Evolutionary conservation across 306 rosid species (phyloP), one percentile per base, ranked within the genome.

Genomic region (Prunus davidiana): DNA sequence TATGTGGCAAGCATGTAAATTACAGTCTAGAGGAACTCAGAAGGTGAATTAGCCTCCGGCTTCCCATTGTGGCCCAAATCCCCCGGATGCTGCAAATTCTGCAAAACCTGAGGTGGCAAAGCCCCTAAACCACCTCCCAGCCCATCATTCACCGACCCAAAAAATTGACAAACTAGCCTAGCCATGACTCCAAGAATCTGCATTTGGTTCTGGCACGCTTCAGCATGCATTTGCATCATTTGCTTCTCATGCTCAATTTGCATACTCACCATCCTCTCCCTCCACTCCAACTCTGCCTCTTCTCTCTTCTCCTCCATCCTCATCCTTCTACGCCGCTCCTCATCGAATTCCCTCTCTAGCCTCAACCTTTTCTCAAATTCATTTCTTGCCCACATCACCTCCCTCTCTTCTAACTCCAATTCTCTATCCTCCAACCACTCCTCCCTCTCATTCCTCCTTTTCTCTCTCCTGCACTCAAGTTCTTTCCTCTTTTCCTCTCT

Each of bases 271-370:
- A 91, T 87, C 81, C 91, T 88, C 81, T 89, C 91, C 85, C 91
- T 86, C 98, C 98, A 94, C 56, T 94, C 95, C 93, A 91, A 89
- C 86, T 87, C 93, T 78, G 89, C 96, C 80, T 87, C 93, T 74
- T 88, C 96, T 87, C 91, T 88, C 88, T 79, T 86, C 89, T 89
- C 92, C 84, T 88, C 96, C 86, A 85, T 81, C 47, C 73, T 84
- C 93, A 67, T 87, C 86, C 96, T 79, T 84, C 88, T 66, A 52
- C 77, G 71, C 73, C 93, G 64, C 65, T 90, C 93, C 24, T 86
- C 94, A 27, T 64, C 83, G 0, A 87, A 79, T 41, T 88, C 93
- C 66, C 84, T 51, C 77, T 90, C 97, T 64, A 87, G 25, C 75
- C 90, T 83, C 73, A 49, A 20, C 85, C 88, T 78, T 76, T 81